Evolutionary conservation across 257 asterid genomes (phyloP).

Genomic region (Ligustrum vulgare): DNA sequence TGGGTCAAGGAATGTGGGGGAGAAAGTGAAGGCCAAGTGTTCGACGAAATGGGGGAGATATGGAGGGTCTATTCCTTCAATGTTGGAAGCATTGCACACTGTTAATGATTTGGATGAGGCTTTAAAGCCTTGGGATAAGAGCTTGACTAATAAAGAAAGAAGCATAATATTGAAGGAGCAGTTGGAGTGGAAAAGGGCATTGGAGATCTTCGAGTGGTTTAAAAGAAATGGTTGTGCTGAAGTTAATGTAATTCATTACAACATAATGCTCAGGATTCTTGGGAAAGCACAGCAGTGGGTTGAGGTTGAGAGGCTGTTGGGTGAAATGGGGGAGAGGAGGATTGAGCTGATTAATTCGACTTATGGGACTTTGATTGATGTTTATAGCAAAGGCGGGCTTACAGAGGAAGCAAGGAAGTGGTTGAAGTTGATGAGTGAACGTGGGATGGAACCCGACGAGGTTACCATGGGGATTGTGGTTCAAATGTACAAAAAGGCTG

Average conservation of each 20-base stretch:
- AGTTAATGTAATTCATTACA: slow-evolving; percentile 86
- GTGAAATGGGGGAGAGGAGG: slow-evolving; percentile 59
- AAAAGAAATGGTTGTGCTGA: slow-evolving; percentile 69
- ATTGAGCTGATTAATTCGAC: slow-evolving; percentile 76
- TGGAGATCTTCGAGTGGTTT: slow-evolving; percentile 90
- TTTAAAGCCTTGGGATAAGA: slow-evolving; percentile 69
- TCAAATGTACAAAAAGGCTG: slow-evolving; percentile 89
- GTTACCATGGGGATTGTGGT: slow-evolving; percentile 85
- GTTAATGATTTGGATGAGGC: slow-evolving; percentile 69
- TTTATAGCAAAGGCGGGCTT: slow-evolving; percentile 69
- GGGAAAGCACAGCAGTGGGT: slow-evolving; percentile 69
- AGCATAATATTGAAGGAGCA: slow-evolving; percentile 92
- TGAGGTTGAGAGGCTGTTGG: slow-evolving; percentile 64
- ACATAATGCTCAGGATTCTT: slow-evolving; percentile 74
- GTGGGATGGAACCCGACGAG: slow-evolving; percentile 77
- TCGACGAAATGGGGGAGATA: slow-evolving; percentile 85
- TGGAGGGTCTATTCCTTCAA: slow-evolving; percentile 75
- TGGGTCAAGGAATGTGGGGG: slow-evolving; percentile 15
- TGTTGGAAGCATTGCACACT: slow-evolving; percentile 65
- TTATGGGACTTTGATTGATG: slow-evolving; percentile 91
- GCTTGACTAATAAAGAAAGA: slow-evolving; percentile 76
- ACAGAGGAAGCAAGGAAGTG: slow-evolving; percentile 63
- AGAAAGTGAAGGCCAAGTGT: slow-evolving; percentile 51
- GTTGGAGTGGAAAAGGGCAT: slow-evolving; percentile 72
- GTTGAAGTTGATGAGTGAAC: slow-evolving; percentile 70